These are phyloP conservation scores for Viola odorata DNA, from an alignment of 345 rosid species.

Conservation along the genomic window DNA sequence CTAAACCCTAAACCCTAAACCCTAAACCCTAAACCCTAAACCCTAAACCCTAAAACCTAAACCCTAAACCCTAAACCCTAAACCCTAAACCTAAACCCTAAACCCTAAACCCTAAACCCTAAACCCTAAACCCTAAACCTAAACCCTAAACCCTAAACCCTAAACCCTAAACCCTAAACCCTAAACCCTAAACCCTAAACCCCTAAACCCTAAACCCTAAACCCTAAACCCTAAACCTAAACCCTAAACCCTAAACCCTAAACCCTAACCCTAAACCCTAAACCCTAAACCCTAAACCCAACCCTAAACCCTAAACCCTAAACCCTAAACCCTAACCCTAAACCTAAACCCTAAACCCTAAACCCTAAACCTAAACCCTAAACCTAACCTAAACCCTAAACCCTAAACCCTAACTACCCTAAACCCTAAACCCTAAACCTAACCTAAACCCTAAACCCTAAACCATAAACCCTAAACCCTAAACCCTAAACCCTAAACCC, in stretches of 20 bases:
- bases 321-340: conserved; percentile 24
- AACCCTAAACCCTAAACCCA: conserved; percentile 17
- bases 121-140: conserved; percentile 26
- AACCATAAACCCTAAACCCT: conserved; percentile 23
- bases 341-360: conserved; percentile 22
- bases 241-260: conserved; percentile 19
- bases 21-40: conserved; percentile 1
- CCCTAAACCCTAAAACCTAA: not conserved
- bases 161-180: conserved; percentile 27
- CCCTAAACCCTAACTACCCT: conserved; percentile 15
- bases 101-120: conserved; percentile 7
- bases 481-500: conserved; percentile 24
- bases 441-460: conserved; percentile 19
- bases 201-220: conserved; percentile 20
- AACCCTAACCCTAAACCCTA: conserved; percentile 17
- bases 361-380: conserved; percentile 28
- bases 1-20: conserved; percentile 3
- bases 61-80: conserved; percentile 11
- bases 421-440: conserved; percentile 26
- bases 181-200: conserved; percentile 29
- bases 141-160: conserved; percentile 22
- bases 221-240: conserved; percentile 22
- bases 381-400: conserved; percentile 20
- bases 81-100: conserved; percentile 6
- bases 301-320: conserved; percentile 22